A percentile compares a stretch with the other conserved stretches of the same genome.
Conservation (phyloP, 495 filamentous ascomycete genomes). For the Talaromyces ruber region DNA sequence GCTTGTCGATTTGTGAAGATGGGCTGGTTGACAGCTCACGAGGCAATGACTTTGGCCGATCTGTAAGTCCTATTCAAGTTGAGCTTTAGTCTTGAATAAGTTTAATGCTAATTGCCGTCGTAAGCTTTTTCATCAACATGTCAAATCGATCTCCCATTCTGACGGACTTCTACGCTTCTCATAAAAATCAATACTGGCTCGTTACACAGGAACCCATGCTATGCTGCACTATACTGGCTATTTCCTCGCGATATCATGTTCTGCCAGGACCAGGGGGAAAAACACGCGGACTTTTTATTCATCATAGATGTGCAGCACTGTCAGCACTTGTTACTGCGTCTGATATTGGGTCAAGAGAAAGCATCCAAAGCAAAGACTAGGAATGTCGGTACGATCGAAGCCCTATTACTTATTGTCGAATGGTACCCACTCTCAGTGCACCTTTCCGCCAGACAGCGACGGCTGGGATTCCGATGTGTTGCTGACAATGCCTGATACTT, state of each 20-base stretch:
- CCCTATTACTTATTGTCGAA: slow-evolving; percentile 28
- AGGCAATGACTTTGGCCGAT: slow-evolving; percentile 21
- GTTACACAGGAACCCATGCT: slow-evolving; percentile 31
- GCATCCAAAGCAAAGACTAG: slow-evolving; percentile 19
- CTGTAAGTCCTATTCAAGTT: slow-evolving; percentile 9
- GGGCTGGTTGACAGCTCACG: slow-evolving; percentile 33
- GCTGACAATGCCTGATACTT: slow-evolving; percentile 11
- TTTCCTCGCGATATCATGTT: slow-evolving; percentile 26
- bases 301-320: slow-evolving; percentile 34
- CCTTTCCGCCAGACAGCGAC: slow-evolving; percentile 27
- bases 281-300: slow-evolving; percentile 29
- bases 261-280: slow-evolving; percentile 24
- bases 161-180: slow-evolving; percentile 24
- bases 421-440: slow-evolving; percentile 33
- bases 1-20: slow-evolving; percentile 32
- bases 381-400: slow-evolving; percentile 30
- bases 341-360: slow-evolving; percentile 32
- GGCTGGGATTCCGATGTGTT: slow-evolving; percentile 23
- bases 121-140: slow-evolving; percentile 28
- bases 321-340: slow-evolving; percentile 27
- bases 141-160: slow-evolving; percentile 28
- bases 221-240: slow-evolving; percentile 31
- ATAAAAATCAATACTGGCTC: slow-evolving; percentile 24
- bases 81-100: background rate
- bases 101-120: background rate